phyloP scores from a whole-genome alignment of 2,329 filamentous ascomycete species.

The Aspergillus versicolor region DNA sequence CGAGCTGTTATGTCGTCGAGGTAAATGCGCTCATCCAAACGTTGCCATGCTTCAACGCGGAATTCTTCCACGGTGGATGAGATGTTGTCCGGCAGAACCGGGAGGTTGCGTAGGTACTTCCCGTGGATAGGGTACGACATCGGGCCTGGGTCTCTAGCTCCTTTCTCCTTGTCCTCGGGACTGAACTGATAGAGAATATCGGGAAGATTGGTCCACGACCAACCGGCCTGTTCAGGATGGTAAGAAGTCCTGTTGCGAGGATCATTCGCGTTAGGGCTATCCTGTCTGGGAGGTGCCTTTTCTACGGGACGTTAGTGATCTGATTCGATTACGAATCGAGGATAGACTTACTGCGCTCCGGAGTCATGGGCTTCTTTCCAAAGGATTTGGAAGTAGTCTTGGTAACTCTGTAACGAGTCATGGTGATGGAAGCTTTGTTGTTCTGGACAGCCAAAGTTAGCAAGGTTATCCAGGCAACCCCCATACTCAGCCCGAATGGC shows the following conservation, averaged over 20 bases:
- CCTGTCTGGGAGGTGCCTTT: constrained; percentile 11
- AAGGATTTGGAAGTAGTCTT: neutral
- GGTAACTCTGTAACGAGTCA: neutral
- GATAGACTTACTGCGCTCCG: neutral
- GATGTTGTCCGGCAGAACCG: constrained; percentile 30
- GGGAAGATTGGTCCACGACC: constrained; percentile 24
- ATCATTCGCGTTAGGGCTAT: constrained; percentile 12
- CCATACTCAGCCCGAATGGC: neutral
- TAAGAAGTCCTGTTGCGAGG: constrained; percentile 14
- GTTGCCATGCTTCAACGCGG: constrained; percentile 33
- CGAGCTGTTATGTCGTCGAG: constrained; percentile 28
- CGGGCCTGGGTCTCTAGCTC: neutral
- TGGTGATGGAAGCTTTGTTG: neutral
- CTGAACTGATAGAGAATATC: constrained; percentile 25
- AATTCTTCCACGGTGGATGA: constrained; percentile 31
- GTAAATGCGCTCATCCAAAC: constrained; percentile 28
- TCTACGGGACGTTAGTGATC: neutral
- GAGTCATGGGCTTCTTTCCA: neutral
- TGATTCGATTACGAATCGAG: neutral
- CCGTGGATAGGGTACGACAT: constrained; percentile 17
- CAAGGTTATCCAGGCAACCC: neutral
- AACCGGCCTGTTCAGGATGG: constrained; percentile 17
- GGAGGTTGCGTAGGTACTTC: constrained; percentile 17
- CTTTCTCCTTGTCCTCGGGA: constrained; percentile 3
- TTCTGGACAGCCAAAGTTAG: neutral